Conservation (phyloP, 371 early-diverging fungal species). For the Mucor plumbeus region DNA sequence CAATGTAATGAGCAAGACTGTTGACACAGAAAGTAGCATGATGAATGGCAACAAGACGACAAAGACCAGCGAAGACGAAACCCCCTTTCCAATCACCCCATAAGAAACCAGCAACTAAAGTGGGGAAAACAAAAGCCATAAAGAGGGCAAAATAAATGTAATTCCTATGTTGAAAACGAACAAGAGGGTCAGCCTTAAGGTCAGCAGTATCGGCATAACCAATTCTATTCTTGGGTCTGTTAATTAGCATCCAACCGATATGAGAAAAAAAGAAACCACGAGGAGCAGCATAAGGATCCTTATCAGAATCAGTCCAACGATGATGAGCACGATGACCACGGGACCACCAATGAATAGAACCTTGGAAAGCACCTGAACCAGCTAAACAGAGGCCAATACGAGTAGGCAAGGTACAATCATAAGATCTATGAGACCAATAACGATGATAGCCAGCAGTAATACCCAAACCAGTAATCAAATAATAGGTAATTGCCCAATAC, state of each 20-base stretch:
- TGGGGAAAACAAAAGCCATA: conserved; percentile 84
- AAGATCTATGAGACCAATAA: conserved; percentile 79
- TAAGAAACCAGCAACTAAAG: conserved; percentile 77
- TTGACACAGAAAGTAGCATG: conserved; percentile 97
- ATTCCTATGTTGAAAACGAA: conserved; percentile 84
- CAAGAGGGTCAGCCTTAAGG: conserved; percentile 77
- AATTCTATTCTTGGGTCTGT: conserved; percentile 69
- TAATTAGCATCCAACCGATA: conserved; percentile 90
- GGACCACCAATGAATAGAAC: conserved; percentile 88
- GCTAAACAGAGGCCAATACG: conserved; percentile 66
- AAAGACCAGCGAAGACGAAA: conserved; percentile 82
- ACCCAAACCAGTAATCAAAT: conserved; percentile 77
- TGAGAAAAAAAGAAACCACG: conserved; percentile 88
- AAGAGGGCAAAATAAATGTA: conserved; percentile 74
- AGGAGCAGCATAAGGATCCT: conserved; percentile 89
- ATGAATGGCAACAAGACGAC: conserved; percentile 84
- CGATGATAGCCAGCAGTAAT: conserved; percentile 75
- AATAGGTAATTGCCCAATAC: conserved; percentile 79
- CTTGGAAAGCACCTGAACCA: conserved; percentile 80
- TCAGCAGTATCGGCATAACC: conserved; percentile 88
- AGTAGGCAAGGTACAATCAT: conserved; percentile 60
- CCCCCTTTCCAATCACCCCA: conserved; percentile 95
- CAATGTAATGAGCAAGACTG: conserved; percentile 83
- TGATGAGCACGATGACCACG: conserved; percentile 92
- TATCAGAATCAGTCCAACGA: conserved; percentile 85